These are phyloP conservation scores for Melanogaster broomeanus DNA, from an alignment of 768 basidiomycete species.

Conservation along the genomic window DNA sequence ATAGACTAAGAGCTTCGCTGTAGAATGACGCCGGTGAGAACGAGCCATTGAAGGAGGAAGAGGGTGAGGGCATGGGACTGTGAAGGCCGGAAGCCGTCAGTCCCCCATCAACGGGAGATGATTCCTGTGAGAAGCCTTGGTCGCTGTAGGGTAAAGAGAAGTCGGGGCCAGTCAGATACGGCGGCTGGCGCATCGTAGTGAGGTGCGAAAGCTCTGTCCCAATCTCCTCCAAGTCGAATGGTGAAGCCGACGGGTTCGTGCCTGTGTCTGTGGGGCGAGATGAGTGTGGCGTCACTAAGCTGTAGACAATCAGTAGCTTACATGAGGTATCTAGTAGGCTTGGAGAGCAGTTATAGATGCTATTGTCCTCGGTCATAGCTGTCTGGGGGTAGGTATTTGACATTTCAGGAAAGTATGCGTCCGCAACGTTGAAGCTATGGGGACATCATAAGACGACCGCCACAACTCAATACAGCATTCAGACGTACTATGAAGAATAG, in stretches of 20 bases:
- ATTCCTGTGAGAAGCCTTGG: not conserved
- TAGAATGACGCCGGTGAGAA: slow-evolving; percentile 21
- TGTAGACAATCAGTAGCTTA: not conserved
- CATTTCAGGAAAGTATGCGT: not conserved
- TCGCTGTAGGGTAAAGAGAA: slow-evolving; percentile 7
- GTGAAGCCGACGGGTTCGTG: not conserved
- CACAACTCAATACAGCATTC: slow-evolving; percentile 3
- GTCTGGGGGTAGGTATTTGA: not conserved
- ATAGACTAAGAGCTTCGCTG: slow-evolving; percentile 9
- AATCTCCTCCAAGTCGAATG: slow-evolving; percentile 18
- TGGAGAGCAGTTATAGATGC: slow-evolving; percentile 1
- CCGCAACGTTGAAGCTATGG: slow-evolving; percentile 8
- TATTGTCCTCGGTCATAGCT: not conserved
- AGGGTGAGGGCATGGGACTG: slow-evolving; percentile 24
- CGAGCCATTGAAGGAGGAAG: slow-evolving; percentile 24
- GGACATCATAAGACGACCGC: slow-evolving; percentile 8
- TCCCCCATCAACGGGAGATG: not conserved
- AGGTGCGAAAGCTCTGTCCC: slow-evolving; percentile 16
- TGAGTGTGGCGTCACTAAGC: slow-evolving; percentile 18
- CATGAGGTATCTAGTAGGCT: not conserved
- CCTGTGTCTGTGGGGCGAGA: not conserved
- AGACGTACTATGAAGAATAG: slow-evolving; percentile 12
- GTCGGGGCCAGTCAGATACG: slow-evolving; percentile 7
- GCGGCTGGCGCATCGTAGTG: not conserved
- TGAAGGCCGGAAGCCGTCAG: slow-evolving; percentile 14